Percentiles rank a stretch among this genome's conserved stretches.
These are phyloP conservation scores for Hirsutella thompsonii DNA, from an alignment of 2,329 filamentous ascomycete genomes.

Conservation along the genomic window DNA sequence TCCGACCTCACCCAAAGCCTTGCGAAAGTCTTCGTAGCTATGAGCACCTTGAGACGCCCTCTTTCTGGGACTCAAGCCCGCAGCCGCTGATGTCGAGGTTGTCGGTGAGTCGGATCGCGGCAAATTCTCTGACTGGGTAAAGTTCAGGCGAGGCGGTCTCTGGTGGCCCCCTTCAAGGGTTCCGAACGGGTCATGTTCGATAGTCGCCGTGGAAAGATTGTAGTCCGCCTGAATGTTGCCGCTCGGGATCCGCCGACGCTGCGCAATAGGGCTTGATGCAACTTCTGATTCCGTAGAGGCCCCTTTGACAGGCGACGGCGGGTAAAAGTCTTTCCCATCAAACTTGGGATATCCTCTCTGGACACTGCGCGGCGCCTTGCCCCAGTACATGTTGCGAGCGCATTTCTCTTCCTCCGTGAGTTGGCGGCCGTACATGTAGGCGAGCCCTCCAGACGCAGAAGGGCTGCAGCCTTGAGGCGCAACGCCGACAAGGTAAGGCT, in stretches of 20 bases:
- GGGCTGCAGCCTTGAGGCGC: conserved; percentile 30
- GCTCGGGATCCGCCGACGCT: background rate
- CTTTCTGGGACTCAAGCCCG: conserved; percentile 11
- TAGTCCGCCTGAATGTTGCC: conserved; percentile 2
- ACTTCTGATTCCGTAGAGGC: background rate
- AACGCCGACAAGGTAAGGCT: conserved; percentile 43
- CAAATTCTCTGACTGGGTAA: conserved; percentile 20
- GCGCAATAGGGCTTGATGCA: background rate
- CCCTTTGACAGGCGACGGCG: conserved; percentile 30
- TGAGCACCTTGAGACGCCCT: conserved; percentile 11
- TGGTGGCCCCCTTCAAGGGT: conserved; percentile 7
- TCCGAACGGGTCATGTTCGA: conserved; percentile 10
- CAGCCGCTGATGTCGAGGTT: conserved; percentile 8
- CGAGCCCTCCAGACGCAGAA: conserved; percentile 27
- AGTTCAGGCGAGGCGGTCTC: conserved; percentile 11
- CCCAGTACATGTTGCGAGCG: conserved; percentile 49
- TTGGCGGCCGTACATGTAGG: conserved; percentile 43
- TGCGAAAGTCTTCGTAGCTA: conserved; percentile 15
- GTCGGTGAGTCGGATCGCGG: conserved; percentile 10
- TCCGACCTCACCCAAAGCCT: conserved; percentile 7
- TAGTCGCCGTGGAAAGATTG: conserved; percentile 1
- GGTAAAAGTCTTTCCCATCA: conserved; percentile 53
- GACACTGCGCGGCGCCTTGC: conserved; percentile 35
- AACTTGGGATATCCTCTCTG: conserved; percentile 46
- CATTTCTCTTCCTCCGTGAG: conserved; percentile 45